Percentiles rank a stretch among this genome's conserved stretches.
These are phyloP conservation scores for Xylariaceae sp. DNA, from an alignment of 2,329 filamentous ascomycete genomes.

Conservation along the genomic window DNA sequence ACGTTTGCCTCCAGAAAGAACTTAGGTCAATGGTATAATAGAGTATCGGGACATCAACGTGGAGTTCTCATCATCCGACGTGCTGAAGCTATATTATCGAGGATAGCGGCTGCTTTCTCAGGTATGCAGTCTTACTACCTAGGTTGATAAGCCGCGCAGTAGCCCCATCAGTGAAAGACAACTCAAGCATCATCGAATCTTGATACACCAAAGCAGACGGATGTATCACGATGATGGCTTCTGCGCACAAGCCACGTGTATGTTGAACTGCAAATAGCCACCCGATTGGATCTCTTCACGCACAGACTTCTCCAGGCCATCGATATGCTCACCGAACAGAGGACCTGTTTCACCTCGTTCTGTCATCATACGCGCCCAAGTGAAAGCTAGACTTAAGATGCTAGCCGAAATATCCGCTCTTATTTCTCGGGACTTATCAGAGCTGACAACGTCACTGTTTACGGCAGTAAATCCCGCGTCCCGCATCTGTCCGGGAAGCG, in stretches of 20 bases:
- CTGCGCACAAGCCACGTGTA: constrained; percentile 7
- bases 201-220: too few relatives aligned
- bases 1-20: too few relatives aligned
- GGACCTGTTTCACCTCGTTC: constrained; percentile 1
- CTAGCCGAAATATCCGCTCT: not conserved
- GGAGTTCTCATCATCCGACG: too few relatives aligned
- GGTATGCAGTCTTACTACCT: too few relatives aligned
- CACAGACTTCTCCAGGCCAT: constrained; percentile 9
- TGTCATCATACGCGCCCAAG: constrained; percentile 10
- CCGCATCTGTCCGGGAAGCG: constrained; percentile 13
- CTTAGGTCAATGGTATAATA: too few relatives aligned
- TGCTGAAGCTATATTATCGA: too few relatives aligned
- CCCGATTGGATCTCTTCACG: constrained; percentile 10
- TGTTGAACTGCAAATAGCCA: constrained; percentile 9
- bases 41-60: too few relatives aligned
- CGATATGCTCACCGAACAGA: constrained; percentile 3
- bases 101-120: too few relatives aligned
- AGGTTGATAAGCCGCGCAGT: too few relatives aligned
- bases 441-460: constrained; percentile 6
- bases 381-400: constrained; percentile 6
- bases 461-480: constrained; percentile 8
- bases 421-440: constrained; percentile 8
- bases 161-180: too few relatives aligned
- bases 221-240: constrained; percentile 4
- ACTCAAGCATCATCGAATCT: too few relatives aligned